Base-by-base conservation (phyloP, 148 eudicot species). In the Chenopodium berlandieri region DNA sequence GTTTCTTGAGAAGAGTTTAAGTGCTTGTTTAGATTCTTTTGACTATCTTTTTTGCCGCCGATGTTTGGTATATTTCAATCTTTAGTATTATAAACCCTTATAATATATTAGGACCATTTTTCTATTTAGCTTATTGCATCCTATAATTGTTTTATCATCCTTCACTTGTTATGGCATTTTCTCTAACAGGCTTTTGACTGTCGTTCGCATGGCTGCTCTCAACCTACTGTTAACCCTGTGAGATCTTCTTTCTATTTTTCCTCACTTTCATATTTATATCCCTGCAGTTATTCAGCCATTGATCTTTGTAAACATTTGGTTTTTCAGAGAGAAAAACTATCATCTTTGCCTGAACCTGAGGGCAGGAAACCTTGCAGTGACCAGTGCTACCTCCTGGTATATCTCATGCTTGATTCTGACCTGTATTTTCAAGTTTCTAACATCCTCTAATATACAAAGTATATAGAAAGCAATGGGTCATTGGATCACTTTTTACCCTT, bases 31-130 rank as follows among this genome's bases (percentile, higher is more conserved):
- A 85, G 97, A 92, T 89, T 93, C 99, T 71, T 85, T 95, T 79
- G 97, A 95, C 86, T 91, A 88, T 85, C 92, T 93, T 79, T 95
- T 95, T 82, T 95, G 99, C 73, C 97, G 99, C 60, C 97, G 97
- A 37, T 95, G 99, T 89, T 88, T 95, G 97, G 99, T 95, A 91
- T 72, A 77, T 79, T 7, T 66, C 68, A 69, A 74, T 56, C 72
- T 54, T 76, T 64, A 27, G 23, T 52, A 8, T 10, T 63, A 58
- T 73, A 34, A 58, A 23, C 27, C 32, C 4, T 9, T 56, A 56
- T 56, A 4, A 60, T 20, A 63, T 37, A 4, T 68, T 76, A 69
- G 2, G 10, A 25, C 63, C 23, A 20, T 60, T 27, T 47, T 31
- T 70, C 25, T 4, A 16, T 70, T n/a, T 71, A 56, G 46, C 46